Evolutionary conservation across 2,329 filamentous ascomycete species (phyloP).

Genomic region (Scleromitrula shiraiana): DNA sequence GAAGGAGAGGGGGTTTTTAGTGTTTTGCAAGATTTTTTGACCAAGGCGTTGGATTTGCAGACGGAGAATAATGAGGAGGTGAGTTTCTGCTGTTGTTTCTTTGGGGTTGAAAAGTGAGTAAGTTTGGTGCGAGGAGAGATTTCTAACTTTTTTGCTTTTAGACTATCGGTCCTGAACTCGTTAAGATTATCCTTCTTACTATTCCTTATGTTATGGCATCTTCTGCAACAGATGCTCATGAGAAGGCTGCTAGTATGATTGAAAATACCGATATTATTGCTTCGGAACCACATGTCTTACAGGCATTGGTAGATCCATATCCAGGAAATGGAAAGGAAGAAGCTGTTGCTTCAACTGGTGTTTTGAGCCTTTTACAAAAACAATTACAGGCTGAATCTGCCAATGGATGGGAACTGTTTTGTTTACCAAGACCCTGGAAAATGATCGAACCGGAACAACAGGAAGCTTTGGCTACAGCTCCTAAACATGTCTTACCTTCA

Average conservation of each 20-base stretch:
- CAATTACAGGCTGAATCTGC: conserved; percentile 73
- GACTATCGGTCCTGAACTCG: conserved; percentile 73
- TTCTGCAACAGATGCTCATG: conserved; percentile 59
- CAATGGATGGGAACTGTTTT: conserved; percentile 66
- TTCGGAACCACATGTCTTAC: conserved; percentile 76
- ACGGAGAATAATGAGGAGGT: conserved; percentile 90
- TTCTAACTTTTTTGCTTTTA: too few species aligned
- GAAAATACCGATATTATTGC: conserved; percentile 95
- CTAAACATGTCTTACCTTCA: conserved; percentile 70
- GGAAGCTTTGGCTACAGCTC: conserved; percentile 48
- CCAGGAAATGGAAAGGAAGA: conserved; percentile 55
- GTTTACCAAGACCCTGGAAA: conserved; percentile 60
- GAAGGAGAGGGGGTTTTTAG: conserved; percentile 81
- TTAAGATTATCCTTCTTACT: conserved; percentile 92
- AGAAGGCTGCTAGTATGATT: conserved; percentile 70
- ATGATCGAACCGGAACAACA: conserved; percentile 54
- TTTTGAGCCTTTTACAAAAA: conserved; percentile 75
- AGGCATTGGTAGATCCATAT: conserved; percentile 81
- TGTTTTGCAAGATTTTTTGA: conserved; percentile 83
- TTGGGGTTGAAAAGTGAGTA: too few species aligned
- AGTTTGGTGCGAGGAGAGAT: too few species aligned
- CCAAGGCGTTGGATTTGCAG: conserved; percentile 83
- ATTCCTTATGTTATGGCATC: conserved; percentile 83
- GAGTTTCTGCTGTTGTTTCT: too few species aligned
- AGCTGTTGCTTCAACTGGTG: conserved; percentile 56